Conservation (phyloP, 1,139 yeast species). For the Saccharomycopsis crataegensis region DNA sequence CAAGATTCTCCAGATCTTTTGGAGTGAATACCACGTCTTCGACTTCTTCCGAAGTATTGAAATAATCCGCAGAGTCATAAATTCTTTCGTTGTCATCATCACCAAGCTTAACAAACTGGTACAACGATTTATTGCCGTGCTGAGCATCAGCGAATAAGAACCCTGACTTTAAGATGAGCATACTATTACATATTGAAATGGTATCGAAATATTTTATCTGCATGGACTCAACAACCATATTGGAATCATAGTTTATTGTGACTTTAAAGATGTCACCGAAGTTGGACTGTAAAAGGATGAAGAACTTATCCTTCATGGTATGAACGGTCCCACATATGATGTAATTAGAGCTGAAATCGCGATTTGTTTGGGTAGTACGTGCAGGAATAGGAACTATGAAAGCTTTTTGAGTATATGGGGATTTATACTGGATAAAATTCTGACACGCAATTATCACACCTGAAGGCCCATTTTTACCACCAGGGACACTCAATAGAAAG, state of each 20-base stretch:
- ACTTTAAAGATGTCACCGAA: constrained; percentile 76
- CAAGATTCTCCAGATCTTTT: constrained; percentile 46
- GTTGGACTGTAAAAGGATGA: constrained; percentile 64
- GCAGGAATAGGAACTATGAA: constrained; percentile 47
- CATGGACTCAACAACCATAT: constrained; percentile 31
- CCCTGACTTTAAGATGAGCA: constrained; percentile 68
- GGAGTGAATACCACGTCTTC: constrained; percentile 27
- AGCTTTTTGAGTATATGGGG: constrained; percentile 29
- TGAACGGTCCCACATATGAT: constrained; percentile 11
- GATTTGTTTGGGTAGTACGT: constrained; percentile 26
- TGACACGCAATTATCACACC: constrained; percentile 49
- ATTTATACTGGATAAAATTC: constrained; percentile 39
- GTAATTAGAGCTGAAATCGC: constrained; percentile 28
- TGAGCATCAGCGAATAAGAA: constrained; percentile 63
- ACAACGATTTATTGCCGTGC: constrained; percentile 53
- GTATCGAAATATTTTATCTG: constrained; percentile 70
- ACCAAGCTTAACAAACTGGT: constrained; percentile 76
- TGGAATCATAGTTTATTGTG: constrained; percentile 35
- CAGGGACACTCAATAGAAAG: constrained; percentile 39
- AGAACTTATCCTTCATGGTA: constrained; percentile 37
- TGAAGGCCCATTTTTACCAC: constrained; percentile 52
- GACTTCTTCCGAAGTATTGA: constrained; percentile 29
- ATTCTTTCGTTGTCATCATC: constrained; percentile 36
- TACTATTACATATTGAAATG: constrained; percentile 46
- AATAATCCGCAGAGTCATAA: constrained; percentile 29